Evolutionary conservation across 148 eudicot species (phyloP), one percentile per base, ranked within the genome.

Genomic region (Bassia scoparia): DNA sequence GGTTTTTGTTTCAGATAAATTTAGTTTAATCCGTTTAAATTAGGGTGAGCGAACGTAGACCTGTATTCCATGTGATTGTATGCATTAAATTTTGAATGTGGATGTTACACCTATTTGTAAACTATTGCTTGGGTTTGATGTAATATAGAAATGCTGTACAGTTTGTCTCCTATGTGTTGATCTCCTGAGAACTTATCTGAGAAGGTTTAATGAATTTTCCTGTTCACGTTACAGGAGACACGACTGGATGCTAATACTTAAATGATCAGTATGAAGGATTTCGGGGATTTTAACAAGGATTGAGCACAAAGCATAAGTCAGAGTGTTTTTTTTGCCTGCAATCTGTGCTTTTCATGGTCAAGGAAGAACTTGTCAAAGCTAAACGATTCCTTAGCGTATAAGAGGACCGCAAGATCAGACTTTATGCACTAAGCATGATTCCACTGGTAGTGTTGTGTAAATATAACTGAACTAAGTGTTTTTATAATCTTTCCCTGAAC

Each of bases 291-390:
- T 93, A 89, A 81, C 87, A 89, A 79, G 98, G 98, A 62, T 90
- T 93, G 97, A 88, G 97, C 82, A 93, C 98, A 12, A 90, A 93
- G 81, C n/a, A 90, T 93, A 61, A 87, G 90, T 55, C 98, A 93
- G 83, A 93, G 98, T 77, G 95, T 93, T 52, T 86, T 93, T 77
- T 97, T 97, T 48, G 98, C 98, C n/a, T n/a, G n/a, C n/a, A n/a
- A 44, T 89, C 98, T 55, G 85, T 93, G 52, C 91, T 93, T 65
- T 93, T 93, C 83, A 90, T 86, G 98, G 75, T 93, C 62, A 93
- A 93, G 82, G 97, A 93, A 79, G 97, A 93, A 85, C 84, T 93
- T 65, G 98, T 93, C 16, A 90, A 90, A 83, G 84, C 85, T 83
- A 70, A 61, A 72, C 66, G 13, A 41, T 72, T 48, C 82, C n/a